Conservation (phyloP, 73 alveolate species). For the Breviolum minutum region DNA sequence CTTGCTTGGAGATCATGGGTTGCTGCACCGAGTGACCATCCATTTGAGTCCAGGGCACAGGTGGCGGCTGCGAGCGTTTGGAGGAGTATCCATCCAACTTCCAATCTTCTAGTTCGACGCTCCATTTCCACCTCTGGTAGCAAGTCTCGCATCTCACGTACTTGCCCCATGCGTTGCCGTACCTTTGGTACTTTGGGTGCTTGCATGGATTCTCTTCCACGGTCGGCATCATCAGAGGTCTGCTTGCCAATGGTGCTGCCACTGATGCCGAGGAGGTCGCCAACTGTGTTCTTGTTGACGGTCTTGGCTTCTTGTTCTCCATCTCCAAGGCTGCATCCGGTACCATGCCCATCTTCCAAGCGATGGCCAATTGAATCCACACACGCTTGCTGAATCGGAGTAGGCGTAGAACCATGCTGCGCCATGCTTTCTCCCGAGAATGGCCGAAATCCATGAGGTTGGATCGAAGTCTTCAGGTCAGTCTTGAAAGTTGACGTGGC, state of each 20-base stretch:
- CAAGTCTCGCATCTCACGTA: neutral
- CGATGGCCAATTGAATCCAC: neutral
- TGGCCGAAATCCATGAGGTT: too few species aligned
- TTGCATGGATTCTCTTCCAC: neutral
- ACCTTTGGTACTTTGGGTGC: neutral
- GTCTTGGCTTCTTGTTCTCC: neutral
- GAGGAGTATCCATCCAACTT: slow-evolving; percentile 12
- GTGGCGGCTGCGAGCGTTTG: neutral
- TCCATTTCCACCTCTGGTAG: neutral
- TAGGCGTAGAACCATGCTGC: too few species aligned
- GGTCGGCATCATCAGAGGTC: neutral
- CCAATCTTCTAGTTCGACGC: neutral
- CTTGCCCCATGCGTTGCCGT: neutral
- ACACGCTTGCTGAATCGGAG: too few species aligned
- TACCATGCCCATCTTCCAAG: neutral
- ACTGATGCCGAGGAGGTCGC: neutral
- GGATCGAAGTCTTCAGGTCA: too few species aligned
- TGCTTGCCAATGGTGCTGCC: too few species aligned
- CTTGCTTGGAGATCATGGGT: too few species aligned
- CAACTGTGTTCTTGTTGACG: neutral
- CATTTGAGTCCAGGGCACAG: neutral
- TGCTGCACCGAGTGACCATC: neutral
- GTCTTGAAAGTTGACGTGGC: too few species aligned
- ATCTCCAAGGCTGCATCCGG: too few species aligned
- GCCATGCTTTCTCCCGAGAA: too few species aligned